Evolutionary conservation across 257 asterid species (phyloP).

Genomic region (Solanum corneliomulleri): DNA sequence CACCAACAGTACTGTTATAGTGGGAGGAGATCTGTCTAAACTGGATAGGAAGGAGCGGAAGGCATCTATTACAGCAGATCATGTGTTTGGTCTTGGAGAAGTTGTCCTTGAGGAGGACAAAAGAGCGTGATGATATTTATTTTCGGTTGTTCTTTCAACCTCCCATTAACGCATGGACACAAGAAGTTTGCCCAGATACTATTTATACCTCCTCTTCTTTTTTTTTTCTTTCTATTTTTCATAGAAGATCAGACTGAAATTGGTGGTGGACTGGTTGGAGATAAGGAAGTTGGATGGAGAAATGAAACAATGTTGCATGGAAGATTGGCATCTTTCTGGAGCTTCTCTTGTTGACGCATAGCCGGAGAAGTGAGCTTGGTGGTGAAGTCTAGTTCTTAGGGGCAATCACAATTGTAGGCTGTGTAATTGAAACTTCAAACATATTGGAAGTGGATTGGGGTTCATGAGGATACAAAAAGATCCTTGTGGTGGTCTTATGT

Average conservation of each 20-base stretch:
- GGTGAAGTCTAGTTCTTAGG: background rate
- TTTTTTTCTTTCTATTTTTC: background rate
- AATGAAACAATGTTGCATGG: background rate
- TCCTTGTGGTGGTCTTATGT: background rate
- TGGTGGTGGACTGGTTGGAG: background rate
- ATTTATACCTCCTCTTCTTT: background rate
- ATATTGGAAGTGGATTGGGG: background rate
- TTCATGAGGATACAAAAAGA: background rate
- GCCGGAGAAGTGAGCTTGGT: background rate
- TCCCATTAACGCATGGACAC: background rate
- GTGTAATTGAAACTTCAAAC: background rate
- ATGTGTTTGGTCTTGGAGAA: conserved; percentile 38
- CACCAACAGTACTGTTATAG: conserved; percentile 49
- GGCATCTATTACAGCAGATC: conserved; percentile 47
- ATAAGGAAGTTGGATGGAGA: background rate
- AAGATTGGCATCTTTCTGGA: background rate
- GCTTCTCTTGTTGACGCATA: background rate
- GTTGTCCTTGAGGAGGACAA: conserved; percentile 28
- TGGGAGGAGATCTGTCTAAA: conserved; percentile 57
- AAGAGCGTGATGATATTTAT: conserved; percentile 16
- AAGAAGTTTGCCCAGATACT: background rate
- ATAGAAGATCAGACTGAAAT: background rate
- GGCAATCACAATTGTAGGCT: background rate
- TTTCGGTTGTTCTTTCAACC: background rate
- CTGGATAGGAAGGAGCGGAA: conserved; percentile 43